Base-by-base conservation (phyloP, 2,329 filamentous ascomycete species). In the Trichophyton verrucosum region DNA sequence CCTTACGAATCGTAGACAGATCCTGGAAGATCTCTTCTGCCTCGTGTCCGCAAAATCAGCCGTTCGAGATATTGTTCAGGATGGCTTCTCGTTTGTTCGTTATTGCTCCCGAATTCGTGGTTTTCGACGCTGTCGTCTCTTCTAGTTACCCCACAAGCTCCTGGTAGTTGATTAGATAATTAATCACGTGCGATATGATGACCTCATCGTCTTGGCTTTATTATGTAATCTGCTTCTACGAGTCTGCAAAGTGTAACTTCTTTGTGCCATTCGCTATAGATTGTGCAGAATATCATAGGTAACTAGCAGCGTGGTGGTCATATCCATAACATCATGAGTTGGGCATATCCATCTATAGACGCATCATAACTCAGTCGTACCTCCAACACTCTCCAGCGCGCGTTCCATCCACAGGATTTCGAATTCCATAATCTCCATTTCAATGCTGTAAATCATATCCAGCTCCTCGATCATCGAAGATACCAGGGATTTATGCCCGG, bases 401-500 rank as follows among this genome's bases (percentile, higher is more conserved):
- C 66, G 65, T 59, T 69, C 66, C 58, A 75, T 67, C 66, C 67
- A 71, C 42, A 65, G 61, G 56, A 68, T 69, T 63, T 76, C 74
- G n/a, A 64, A 64, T 40, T 64, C 65, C 55, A 74, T 66, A 22
- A 74, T 61, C 17, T 74, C 70, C 17, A 63, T 51, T 58, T 76
- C 74, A 49, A 74, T 69, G n/a, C 62, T 64, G 55, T 66, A 67
- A 61, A 76, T 74, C 17, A 66, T 64, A 11, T 67, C 67, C 57
- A 75, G 63, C 61, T 76, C 74, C 33, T 74, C 70, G 3, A 69
- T 60, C 73, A 76, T 75, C 24, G 71, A 65, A 27, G 64, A 64
- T 30, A 71, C 62, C 40, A 74, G 64, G 24, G 71, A 67, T 46
- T 65, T 65, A 36, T 75, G 66, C 9, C 68, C 65, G 44, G 59